Base-by-base conservation (phyloP, 306 rosid genomes). In the Canavalia ensiformis region DNA sequence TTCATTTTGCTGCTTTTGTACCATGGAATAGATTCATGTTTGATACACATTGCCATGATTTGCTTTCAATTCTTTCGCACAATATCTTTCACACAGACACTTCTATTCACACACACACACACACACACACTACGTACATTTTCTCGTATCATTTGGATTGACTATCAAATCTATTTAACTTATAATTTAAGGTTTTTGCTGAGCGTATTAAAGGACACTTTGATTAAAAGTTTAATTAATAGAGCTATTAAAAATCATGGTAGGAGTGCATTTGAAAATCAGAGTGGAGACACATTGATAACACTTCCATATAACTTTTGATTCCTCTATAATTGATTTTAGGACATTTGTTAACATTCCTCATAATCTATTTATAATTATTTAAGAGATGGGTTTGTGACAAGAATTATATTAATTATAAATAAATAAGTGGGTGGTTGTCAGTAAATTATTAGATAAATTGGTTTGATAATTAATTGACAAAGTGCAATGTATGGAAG, bases 11-110 rank as follows among this genome's bases (percentile, higher is more conserved):
- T 77, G 39, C 72, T 44, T 45, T 37, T 47, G 77, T 46, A 75
- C 52, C 12, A 30, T 47, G 77, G 74, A 72, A 77, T 58, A 56
- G 66, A 77, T 58, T 72, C 52, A 35, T 39, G 81, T 72, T 81
- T 41, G 51, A 76, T 7, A 30, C 41, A 30, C 47, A 35, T 52
- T 2, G 18, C 39, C 57, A 8, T 9, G 42, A 55, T 64, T 63
- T 75, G 30, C 67, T 60, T 51, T 74, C 74, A 58, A 72, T 55
- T 54, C 6, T 73, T 59, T 47, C 35, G 71, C 35, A 49, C 34
- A 78, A 33, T 31, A 51, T 71, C 67, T 64, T 35, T 37, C 4
- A 31, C 80, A 8, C 58, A 18, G 8, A 37, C 52, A 52, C 47
- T 68, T 45, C 8, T 47, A 5, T 10, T 69, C 69, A 1, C 12